Percentiles rank a stretch among this genome's conserved stretches.
Evolutionary conservation across 495 filamentous ascomycete species (phyloP).

Genomic region (Trichoderma reesei): DNA sequence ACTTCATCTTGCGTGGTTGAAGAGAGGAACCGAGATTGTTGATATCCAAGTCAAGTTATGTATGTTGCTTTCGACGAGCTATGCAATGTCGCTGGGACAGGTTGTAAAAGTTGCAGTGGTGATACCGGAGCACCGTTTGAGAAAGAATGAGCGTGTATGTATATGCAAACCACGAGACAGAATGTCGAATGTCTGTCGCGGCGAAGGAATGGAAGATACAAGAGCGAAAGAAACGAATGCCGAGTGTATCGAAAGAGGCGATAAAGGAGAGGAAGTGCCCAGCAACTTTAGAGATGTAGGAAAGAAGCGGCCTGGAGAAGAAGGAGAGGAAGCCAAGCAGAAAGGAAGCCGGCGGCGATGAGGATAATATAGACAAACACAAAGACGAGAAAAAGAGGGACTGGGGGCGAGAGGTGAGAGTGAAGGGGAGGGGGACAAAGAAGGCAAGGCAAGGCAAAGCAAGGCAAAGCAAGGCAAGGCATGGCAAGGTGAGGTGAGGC

Average conservation of each 20-base stretch:
- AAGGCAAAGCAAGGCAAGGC: too few species aligned
- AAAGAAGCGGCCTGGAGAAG: conserved; percentile 19
- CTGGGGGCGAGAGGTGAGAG: conserved; percentile 8
- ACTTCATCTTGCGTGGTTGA: conserved; percentile 18
- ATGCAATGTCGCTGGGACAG: conserved; percentile 12
- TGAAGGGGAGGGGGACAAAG: too few species aligned
- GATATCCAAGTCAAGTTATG: neutral
- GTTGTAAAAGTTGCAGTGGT: conserved; percentile 13
- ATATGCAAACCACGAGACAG: conserved; percentile 14
- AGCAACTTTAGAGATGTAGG: conserved; percentile 25
- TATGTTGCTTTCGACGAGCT: conserved; percentile 7
- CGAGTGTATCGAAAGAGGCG: conserved; percentile 16
- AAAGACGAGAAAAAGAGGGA: conserved; percentile 8
- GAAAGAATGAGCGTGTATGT: conserved; percentile 15
- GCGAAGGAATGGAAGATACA: conserved; percentile 17
- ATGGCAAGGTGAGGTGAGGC: neutral
- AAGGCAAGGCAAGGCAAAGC: too few species aligned
- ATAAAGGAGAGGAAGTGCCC: conserved; percentile 30
- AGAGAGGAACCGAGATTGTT: neutral
- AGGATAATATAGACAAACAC: conserved; percentile 15
- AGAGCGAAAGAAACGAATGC: conserved; percentile 23
- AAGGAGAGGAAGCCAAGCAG: conserved; percentile 11
- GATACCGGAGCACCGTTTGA: conserved; percentile 17
- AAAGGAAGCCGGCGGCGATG: conserved; percentile 19
- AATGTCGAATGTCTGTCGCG: conserved; percentile 22